Conservation (phyloP, 495 filamentous ascomycete species). For the Emericellopsis terricola region DNA sequence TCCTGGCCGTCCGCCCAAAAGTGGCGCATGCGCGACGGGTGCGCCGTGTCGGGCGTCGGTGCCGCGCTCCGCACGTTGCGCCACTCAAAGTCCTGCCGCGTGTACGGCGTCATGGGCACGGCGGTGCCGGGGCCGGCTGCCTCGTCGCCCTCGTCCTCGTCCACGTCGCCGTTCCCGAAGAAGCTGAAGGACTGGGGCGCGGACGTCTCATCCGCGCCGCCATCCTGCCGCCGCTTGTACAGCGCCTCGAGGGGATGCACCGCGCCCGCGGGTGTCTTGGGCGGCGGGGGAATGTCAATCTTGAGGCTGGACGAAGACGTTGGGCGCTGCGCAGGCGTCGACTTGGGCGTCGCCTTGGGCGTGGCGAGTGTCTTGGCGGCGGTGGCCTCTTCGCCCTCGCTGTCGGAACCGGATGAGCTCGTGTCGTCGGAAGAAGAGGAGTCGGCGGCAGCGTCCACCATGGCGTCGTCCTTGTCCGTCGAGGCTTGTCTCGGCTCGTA, state of each 20-base stretch:
- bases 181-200: conserved; percentile 24
- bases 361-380: conserved; percentile 3
- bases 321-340: not conserved
- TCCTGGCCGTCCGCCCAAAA: conserved; percentile 26
- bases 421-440: conserved; percentile 5
- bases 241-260: conserved; percentile 78
- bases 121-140: conserved; percentile 8
- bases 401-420: not conserved
- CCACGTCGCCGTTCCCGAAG: conserved; percentile 26
- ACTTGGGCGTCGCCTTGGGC: conserved; percentile 3
- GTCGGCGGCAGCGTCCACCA: not conserved
- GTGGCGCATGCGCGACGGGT: conserved; percentile 37
- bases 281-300: conserved; percentile 27
- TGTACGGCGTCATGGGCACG: conserved; percentile 60
- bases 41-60: conserved; percentile 87
- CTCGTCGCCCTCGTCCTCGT: conserved; percentile 25
- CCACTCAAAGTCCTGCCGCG: conserved; percentile 54
- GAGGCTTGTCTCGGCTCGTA: conserved; percentile 3
- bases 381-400: not conserved
- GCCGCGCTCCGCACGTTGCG: conserved; percentile 67
- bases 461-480: not conserved
- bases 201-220: conserved; percentile 7
- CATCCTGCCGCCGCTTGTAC: conserved; percentile 50
- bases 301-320: conserved; percentile 13
- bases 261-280: conserved; percentile 24